Evolutionary conservation across 176 grass and related monocot species (phyloP), one percentile per base, ranked within the genome.

Genomic region (Paspalum vaginatum): DNA sequence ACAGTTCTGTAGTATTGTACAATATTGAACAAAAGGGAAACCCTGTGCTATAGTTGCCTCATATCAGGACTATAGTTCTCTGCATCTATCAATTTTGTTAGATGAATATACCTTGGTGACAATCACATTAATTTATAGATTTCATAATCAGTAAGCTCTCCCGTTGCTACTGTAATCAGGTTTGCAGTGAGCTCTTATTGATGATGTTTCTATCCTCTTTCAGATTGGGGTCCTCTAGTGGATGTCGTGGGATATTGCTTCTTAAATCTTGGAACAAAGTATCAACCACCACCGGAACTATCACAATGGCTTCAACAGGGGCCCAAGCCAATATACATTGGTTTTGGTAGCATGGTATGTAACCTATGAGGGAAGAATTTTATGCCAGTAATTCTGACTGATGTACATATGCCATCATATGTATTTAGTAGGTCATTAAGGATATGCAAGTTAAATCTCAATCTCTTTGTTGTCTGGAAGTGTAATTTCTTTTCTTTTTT

Each of bases 201-300:
- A 74, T 63, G 22, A 61, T 62, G 4, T 80, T 69, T 13, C 40
- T 75, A 4, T 78, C 11, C 46, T 78, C 66, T 80, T n/a, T 69
- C 75, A 98, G 96, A 98, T 87, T 98, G 96, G 96, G 96, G 92
- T 65, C 40, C 86, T 80, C 87, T 87, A 38, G 96, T 98, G 76
- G 92, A 95, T 91, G 92, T 98, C 59, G 96, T 98, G 63, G 96
- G 96, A 65, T 98, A 89, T 74, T 95, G 92, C 80, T 95, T 98
- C 77, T 87, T 98, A 80, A 98, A 98, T 86, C 90, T 95, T 75
- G 95, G 92, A 70, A 94, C 88, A 56, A 98, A 98, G 59, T 98
- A 98, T 74, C 81, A 95, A 91, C 90, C 92, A 17, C 81, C 82
- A 59, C 68, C 20, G 68, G 90, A 95, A 75, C 82, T 98, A 53